A percentile compares a stretch with the other conserved stretches of the same genome.
Conservation (phyloP, 306 rosid genomes). For the Fragaria ananassa region DNA sequence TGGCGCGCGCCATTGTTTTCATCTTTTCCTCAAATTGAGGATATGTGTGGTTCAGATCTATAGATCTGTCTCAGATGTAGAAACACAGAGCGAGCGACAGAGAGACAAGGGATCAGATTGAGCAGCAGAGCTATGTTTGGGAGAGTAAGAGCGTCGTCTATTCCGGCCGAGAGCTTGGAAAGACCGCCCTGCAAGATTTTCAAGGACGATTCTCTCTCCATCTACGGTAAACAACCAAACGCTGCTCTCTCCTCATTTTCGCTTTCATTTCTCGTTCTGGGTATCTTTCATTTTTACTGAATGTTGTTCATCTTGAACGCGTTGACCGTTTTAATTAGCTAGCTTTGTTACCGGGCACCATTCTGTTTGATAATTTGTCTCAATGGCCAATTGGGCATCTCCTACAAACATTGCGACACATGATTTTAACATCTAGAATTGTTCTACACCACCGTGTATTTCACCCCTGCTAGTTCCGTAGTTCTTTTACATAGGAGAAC, state of each 20-base stretch:
- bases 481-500: too few species aligned
- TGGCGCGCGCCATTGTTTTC: constrained; percentile 32
- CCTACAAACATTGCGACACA: not conserved
- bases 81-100: not conserved
- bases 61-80: not conserved
- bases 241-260: not conserved
- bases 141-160: constrained; percentile 57
- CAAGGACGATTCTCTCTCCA: constrained; percentile 71
- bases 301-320: not conserved
- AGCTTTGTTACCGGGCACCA: not conserved
- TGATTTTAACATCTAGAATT: not conserved
- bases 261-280: not conserved
- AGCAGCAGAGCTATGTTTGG: constrained; percentile 53
- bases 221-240: constrained; percentile 53
- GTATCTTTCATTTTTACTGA: not conserved
- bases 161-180: constrained; percentile 64
- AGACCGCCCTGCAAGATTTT: constrained; percentile 65
- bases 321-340: not conserved
- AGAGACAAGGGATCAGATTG: not conserved
- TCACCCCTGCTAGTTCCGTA: too few species aligned
- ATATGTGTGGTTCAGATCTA: not conserved
- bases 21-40: not conserved
- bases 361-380: constrained; percentile 18
- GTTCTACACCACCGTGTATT: not conserved
- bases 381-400: not conserved